Percentiles rank a stretch among this genome's conserved stretches.
phyloP scores from a whole-genome alignment of 1,139 yeast species.

The Nakaseomyces delphensis region DNA sequence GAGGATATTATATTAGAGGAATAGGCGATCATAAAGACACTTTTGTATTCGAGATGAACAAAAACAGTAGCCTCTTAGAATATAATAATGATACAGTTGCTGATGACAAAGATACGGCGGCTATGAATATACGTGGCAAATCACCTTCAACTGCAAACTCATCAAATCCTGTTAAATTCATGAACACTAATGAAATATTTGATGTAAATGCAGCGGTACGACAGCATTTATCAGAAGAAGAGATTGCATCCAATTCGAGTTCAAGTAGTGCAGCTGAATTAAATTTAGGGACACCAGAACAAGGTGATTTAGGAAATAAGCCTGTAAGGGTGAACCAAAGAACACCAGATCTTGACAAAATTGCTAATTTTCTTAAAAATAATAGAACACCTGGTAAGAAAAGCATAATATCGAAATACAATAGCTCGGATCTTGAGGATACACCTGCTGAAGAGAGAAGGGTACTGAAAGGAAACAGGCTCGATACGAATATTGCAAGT shows the following conservation, averaged over 20 bases:
- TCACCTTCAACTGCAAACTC: neutral
- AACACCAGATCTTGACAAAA: conserved; percentile 26
- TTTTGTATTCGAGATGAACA: neutral
- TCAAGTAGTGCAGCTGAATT: conserved; percentile 2
- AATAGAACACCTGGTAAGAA: conserved; percentile 15
- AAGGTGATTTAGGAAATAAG: neutral
- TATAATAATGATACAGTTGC: conserved; percentile 1
- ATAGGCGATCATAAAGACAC: no score
- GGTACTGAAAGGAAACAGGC: neutral
- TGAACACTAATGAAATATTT: conserved; percentile 7
- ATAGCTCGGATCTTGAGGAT: conserved; percentile 17
- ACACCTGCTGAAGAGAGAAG: conserved; percentile 16
- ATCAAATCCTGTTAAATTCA: conserved; percentile 7
- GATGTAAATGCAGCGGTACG: neutral
- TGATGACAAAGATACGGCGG: neutral
- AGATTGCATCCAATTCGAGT: neutral
- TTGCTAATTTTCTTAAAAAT: conserved; percentile 20
- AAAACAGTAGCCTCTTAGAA: neutral
- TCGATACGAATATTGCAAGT: neutral
- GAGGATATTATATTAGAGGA: no score
- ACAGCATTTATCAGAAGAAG: neutral
- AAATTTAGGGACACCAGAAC: neutral
- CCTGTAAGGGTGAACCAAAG: conserved; percentile 13
- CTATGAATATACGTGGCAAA: neutral
- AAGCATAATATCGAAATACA: conserved; percentile 12